Evolutionary conservation across 345 rosid species (phyloP).

Genomic region (Citrus trifoliata): DNA sequence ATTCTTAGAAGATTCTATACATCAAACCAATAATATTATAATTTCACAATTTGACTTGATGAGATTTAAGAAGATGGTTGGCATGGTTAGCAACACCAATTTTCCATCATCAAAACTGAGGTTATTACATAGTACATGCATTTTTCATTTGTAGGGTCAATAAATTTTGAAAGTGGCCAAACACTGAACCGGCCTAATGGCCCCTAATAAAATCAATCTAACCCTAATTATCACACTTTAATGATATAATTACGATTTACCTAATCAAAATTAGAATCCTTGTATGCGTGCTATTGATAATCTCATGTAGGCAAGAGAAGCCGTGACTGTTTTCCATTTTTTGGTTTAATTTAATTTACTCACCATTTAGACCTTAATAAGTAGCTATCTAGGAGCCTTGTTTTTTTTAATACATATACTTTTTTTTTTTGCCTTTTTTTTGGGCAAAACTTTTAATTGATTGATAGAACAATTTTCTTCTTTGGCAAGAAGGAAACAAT

Average conservation of each 20-base stretch:
- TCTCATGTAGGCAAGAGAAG: neutral
- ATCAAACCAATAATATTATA: neutral
- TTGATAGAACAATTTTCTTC: neutral
- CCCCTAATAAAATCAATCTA: slow-evolving; percentile 7
- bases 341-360: neutral
- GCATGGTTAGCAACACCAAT: neutral
- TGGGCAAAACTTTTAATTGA: neutral
- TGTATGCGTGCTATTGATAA: neutral
- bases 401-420: too few relatives aligned
- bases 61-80: neutral
- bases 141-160: slow-evolving; percentile 5
- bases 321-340: neutral
- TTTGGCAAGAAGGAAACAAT: neutral
- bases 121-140: neutral
- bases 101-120: neutral
- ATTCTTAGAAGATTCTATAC: neutral
- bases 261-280: slow-evolving; percentile 10
- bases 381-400: too few relatives aligned
- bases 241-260: neutral
- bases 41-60: neutral
- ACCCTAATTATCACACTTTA: slow-evolving; percentile 7
- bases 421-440: neutral
- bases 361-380: neutral
- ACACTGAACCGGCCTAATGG: slow-evolving; percentile 15
- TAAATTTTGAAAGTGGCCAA: neutral